A percentile compares a stretch with the other conserved stretches of the same genome.
phyloP scores from a whole-genome alignment of 257 asterid species.

The Verbascum thapsus region DNA sequence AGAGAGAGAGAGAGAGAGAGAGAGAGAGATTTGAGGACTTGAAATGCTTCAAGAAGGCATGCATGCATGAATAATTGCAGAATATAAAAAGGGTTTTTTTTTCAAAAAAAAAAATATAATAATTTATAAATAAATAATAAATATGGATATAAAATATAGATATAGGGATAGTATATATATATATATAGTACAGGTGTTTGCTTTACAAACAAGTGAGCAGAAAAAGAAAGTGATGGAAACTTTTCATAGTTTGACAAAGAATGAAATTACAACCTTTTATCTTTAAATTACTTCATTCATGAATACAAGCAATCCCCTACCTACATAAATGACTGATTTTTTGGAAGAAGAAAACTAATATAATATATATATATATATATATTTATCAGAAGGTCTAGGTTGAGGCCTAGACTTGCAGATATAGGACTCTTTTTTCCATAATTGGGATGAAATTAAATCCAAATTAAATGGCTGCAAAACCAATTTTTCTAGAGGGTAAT shows the following conservation, averaged over 20 bases:
- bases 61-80: conserved; percentile 34
- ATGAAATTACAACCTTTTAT: conserved; percentile 38
- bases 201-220: conserved; percentile 53
- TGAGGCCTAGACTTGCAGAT: conserved; percentile 51
- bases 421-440: conserved; percentile 33
- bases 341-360: conserved; percentile 9
- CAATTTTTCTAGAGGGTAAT: conserved; percentile 22
- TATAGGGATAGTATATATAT: no score
- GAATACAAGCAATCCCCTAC: conserved; percentile 30
- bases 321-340: conserved; percentile 21
- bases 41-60: conserved; percentile 15
- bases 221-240: neutral
- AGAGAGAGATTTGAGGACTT: conserved; percentile 26
- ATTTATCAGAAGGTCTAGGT: neutral
- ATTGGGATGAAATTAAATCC: conserved; percentile 36
- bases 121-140: no score
- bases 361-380: no score
- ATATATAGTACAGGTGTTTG: conserved; percentile 28
- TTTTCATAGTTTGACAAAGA: conserved; percentile 40
- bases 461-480: conserved; percentile 34
- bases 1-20: conserved; percentile 18
- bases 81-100: conserved; percentile 31
- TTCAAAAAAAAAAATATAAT: conserved; percentile 1
- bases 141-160: no score
- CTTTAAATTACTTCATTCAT: conserved; percentile 30